Evolutionary conservation across 805 yeast genomes (phyloP), one percentile per base, ranked within the genome.

Genomic region (baker's yeast (Saccharomyces cerevisiae)): DNA sequence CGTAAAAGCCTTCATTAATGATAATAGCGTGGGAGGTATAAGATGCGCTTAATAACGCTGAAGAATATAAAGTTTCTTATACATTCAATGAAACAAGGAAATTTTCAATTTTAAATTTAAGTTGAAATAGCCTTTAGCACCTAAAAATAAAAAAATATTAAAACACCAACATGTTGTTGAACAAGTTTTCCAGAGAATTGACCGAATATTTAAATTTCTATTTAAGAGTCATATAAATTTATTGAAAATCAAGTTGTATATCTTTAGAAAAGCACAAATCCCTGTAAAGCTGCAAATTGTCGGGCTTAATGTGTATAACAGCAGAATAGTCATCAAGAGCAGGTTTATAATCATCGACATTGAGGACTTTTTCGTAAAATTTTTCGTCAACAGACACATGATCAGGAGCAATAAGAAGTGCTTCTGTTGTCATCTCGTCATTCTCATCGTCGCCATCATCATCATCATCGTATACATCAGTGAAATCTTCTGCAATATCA

Each of bases 291-390:
- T 36, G 43, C 11, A 36, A 17, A 36, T 36, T n/a, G 6, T 36
- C 43, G 43, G 43, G 43, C 3, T 36, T 36, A 9, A 36, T 17
- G 10, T 36, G 43, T 17, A 36, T 36, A 36, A 17, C 43, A 17
- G 43, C 17, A 4, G 43, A 36, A n/a, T 47, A 47, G 21, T 28
- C 29, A 6, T 53, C 58, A 14, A 51, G 13, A 29, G 13, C 46
- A 2, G 60, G 53, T 36, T 48, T 46, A 41, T 55, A 57, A 32
- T 51, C 43, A 47, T 60, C 61, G 17, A 53, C 47, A 29, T 59
- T 47, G 46, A 55, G 30, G 30, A 51, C 13, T 22, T 49, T 55
- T 14, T 50, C 50, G 48, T 57, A 57, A 31, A 54, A 58, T 32
- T 52, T 47, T 17, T 47, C 49, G 48, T 59, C 62, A 43, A 49